A percentile compares a stretch with the other conserved stretches of the same genome.
These are phyloP conservation scores for Isatis lusitanica DNA, from an alignment of 441 rosid species.

Conservation along the genomic window DNA sequence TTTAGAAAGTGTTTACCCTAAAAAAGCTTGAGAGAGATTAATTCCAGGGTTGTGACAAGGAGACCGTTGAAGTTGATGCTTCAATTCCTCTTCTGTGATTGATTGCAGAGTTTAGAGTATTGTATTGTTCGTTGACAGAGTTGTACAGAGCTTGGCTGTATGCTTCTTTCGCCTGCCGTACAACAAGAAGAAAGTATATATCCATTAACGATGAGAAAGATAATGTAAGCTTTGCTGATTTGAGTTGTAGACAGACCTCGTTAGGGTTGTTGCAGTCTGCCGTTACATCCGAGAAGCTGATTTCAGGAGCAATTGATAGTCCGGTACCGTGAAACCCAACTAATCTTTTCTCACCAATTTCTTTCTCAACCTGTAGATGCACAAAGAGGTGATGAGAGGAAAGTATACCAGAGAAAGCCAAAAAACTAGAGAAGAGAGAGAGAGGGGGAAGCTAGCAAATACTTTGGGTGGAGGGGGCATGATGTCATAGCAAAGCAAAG, in stretches of 20 bases:
- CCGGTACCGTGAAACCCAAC: constrained; percentile 73
- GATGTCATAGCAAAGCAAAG: constrained; percentile 78
- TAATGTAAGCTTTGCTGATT: not conserved
- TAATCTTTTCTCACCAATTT: constrained; percentile 87
- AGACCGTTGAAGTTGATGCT: constrained; percentile 62
- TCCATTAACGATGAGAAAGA: constrained; percentile 15
- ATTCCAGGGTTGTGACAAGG: constrained; percentile 84
- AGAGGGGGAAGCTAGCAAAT: constrained; percentile 12
- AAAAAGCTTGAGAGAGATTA: constrained; percentile 31
- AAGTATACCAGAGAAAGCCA: not conserved
- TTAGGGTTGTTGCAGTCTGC: constrained; percentile 57
- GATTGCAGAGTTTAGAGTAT: constrained; percentile 62
- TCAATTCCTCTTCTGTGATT: constrained; percentile 57
- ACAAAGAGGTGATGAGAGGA: constrained; percentile 23
- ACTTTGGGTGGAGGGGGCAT: constrained; percentile 97
- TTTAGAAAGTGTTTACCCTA: constrained; percentile 19
- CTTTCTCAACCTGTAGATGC: constrained; percentile 78
- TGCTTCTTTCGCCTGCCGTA: constrained; percentile 66
- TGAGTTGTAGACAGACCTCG: constrained; percentile 54
- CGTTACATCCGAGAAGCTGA: constrained; percentile 54
- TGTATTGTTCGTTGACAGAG: constrained; percentile 70
- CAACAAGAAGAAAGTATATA: not conserved
- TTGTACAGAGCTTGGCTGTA: constrained; percentile 54
- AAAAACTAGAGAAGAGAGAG: not conserved
- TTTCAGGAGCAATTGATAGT: constrained; percentile 66